Evolutionary conservation across 2,329 filamentous ascomycete species (phyloP).

Genomic region (Talaromyces sp.): DNA sequence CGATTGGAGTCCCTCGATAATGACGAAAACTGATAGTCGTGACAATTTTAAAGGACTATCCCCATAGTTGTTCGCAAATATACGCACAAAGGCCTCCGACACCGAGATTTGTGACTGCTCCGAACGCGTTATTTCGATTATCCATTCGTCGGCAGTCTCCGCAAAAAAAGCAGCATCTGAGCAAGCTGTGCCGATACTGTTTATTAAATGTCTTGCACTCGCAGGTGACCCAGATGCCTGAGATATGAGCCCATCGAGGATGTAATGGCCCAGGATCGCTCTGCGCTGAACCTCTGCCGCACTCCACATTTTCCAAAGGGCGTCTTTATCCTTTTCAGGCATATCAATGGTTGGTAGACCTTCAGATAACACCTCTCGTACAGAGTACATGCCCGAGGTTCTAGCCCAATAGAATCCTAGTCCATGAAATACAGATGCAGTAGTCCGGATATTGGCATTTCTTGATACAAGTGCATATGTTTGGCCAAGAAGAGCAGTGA

Average conservation of each 20-base stretch:
- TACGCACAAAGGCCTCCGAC: conserved; percentile 4
- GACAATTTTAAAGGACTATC: conserved; percentile 5
- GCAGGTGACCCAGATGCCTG: conserved; percentile 24
- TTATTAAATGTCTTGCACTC: conserved; percentile 24
- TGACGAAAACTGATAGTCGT: conserved; percentile 12
- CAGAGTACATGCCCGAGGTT: conserved; percentile 20
- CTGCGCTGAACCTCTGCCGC: conserved; percentile 20
- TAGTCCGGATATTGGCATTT: conserved; percentile 18
- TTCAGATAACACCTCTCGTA: conserved; percentile 1
- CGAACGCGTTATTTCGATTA: conserved; percentile 8
- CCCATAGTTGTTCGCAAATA: conserved; percentile 9
- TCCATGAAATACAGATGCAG: conserved; percentile 21
- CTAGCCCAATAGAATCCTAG: conserved; percentile 26
- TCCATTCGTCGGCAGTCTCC: conserved; percentile 20
- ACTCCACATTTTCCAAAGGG: conserved; percentile 20
- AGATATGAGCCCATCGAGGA: conserved; percentile 25
- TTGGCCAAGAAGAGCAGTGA: conserved; percentile 20
- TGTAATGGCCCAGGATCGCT: conserved; percentile 21
- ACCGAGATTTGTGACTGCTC: conserved; percentile 1
- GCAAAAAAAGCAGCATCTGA: conserved; percentile 23
- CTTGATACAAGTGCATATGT: conserved; percentile 21
- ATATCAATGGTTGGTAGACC: conserved; percentile 1
- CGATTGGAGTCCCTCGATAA: conserved; percentile 18
- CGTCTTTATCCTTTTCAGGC: conserved; percentile 8
- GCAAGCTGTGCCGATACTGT: conserved; percentile 13